Evolutionary conservation across 1,284 basidiomycete genomes (phyloP).

Genomic region (Trichosporon sp.): DNA sequence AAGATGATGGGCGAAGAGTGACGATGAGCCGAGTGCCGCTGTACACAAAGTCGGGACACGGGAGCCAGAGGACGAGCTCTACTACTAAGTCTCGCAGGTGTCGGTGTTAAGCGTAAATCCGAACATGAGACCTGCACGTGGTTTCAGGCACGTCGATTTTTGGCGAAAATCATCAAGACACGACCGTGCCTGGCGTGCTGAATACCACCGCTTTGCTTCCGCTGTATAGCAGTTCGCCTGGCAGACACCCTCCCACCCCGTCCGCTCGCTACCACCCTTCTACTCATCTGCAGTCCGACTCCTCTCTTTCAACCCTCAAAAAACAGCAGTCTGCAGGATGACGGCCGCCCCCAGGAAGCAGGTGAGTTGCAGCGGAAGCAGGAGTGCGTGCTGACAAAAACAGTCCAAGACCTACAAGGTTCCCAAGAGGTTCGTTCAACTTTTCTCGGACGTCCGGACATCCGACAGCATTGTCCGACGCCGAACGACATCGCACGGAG

Average conservation of each 20-base stretch:
- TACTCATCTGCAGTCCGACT: not conserved
- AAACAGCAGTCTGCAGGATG: conserved; percentile 1
- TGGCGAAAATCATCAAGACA: too few relatives aligned
- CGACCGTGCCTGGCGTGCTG: too few relatives aligned
- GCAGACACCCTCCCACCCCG: not conserved
- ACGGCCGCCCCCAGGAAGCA: conserved; percentile 9
- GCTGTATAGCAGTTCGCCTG: not conserved
- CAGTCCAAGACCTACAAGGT: conserved; percentile 67
- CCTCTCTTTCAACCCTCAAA: not conserved
- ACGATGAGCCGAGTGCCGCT: too few relatives aligned
- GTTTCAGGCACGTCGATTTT: not conserved
- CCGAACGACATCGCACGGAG: too few relatives aligned
- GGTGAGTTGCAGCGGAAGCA: not conserved
- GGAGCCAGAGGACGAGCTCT: too few relatives aligned
- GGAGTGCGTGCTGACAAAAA: conserved; percentile 1
- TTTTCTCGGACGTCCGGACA: too few relatives aligned
- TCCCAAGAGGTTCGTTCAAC: not conserved
- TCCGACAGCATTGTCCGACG: too few relatives aligned
- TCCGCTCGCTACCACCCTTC: not conserved
- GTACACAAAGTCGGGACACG: not conserved
- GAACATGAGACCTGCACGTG: not conserved
- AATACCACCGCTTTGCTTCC: too few relatives aligned
- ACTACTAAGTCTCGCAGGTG: not conserved
- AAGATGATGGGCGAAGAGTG: too few relatives aligned
- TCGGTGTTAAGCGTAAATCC: too few relatives aligned